Base-by-base conservation (phyloP, 2,329 filamentous ascomycete genomes). In the Exserohilum turcica region DNA sequence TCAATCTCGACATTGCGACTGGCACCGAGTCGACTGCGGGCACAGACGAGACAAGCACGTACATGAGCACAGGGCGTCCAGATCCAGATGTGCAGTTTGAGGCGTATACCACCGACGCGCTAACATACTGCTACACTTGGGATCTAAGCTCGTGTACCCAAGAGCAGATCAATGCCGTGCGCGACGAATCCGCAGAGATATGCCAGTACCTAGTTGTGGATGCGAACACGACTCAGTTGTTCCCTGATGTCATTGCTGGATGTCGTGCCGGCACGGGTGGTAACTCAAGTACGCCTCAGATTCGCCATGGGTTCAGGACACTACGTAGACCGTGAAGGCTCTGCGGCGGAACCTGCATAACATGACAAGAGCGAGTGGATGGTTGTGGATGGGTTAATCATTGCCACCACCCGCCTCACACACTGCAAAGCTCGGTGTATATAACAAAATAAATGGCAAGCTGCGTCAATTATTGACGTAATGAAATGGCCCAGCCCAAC, bases 1-100 rank as follows among this genome's bases (percentile, higher is more conserved):
- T 61, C 5, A 74, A 77, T 15, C 61, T 70, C 24, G 79, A 82
- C 48, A 71, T 84, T 50, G 77, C 77, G 16, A 79, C 78, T 5
- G 80, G 81, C 9, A 59, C 49, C 1, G 43, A 57, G 24, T 57
- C 57, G 1, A 57, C 57, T 9, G 3, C 54, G 6, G 57, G 47
- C 24, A 45, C 24, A 12, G 33, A 43, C 3, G 43, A 48, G 5
- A 43, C 24, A 8, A 55, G 45, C 45, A 45, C 49, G 9, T 64
- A 64, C 32, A 61, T 44, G 27, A 61, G 51, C 35, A 43, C 40
- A 1, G 61, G 59, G 0, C 55, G 61, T 5, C 36, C 40, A 1
- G 57, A 56, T 19, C 55, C 61, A 3, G 48, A 64, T 36, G 55
- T 61, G 6, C 55, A 61, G 37, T 44, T 59, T 10, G 33, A 49